Evolutionary conservation across 116 monocot genomes (phyloP), one percentile per base, ranked within the genome.

Genomic region (Iris pallida): DNA sequence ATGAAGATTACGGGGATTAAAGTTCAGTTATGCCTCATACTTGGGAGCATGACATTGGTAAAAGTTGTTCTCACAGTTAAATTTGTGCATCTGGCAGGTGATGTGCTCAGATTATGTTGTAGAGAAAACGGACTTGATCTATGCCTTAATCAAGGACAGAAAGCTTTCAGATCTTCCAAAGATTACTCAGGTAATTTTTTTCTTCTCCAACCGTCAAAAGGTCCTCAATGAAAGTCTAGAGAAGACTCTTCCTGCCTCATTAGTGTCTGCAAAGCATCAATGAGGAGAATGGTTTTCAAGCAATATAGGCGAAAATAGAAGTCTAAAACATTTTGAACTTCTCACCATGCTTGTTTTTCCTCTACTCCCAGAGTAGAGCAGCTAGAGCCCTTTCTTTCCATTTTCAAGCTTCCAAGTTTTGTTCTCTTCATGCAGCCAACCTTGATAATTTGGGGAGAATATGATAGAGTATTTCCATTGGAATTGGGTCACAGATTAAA

Each of bases 371-470:
- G 61, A 43, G 61, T 44, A 43, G 44, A 61, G 30, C 30, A 30
- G 30, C 30, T 30, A 30, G 30, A 30, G 30, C 30, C 30, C 30
- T 30, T 30, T 30, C 30, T 30, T 30, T 30, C 30, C 30, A 30
- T 30, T 30, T 30, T 30, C 63, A 45, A 47, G 63, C 63, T 47
- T 63, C 11, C 47, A 19, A 30, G 30, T 30, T 30, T 30, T 30
- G 30, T 30, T 30, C 30, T 30, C 30, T 30, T 20, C 61, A 14
- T 73, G 73, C 88, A 98, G 98, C 79, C 83, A 78, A 90, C 98
- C 5, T 82, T 98, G 73, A 90, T 98, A 65, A 65, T 93, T 20
- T 98, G 98, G 98, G 98, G 93, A 20, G 93, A 98, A 47, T 65
- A 90, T 74, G 98, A 98, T 78, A 71, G 78, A 62, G 85, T 98